Evolutionary conservation across 2,329 filamentous ascomycete species (phyloP).

Genomic region (Pseudocercospora cruenta): DNA sequence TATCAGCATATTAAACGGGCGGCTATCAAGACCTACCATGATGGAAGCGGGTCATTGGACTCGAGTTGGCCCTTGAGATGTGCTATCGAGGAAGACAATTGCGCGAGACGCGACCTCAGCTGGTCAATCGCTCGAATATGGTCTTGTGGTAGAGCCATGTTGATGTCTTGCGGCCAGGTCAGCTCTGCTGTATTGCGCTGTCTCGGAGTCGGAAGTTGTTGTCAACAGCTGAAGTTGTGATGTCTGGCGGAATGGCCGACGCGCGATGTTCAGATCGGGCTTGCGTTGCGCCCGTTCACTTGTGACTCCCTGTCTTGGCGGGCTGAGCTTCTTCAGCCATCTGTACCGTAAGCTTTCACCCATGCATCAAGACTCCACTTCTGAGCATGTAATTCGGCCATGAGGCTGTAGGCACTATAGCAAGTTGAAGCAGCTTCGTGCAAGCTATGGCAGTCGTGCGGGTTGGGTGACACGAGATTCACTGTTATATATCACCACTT

Average conservation of each 20-base stretch:
- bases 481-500: background rate
- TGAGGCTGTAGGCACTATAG: background rate
- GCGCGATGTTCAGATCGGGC: background rate
- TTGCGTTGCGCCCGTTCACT: background rate
- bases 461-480: background rate
- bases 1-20: constrained; percentile 8
- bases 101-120: constrained; percentile 38
- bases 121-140: constrained; percentile 37
- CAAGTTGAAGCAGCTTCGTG: background rate
- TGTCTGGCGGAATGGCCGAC: background rate
- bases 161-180: background rate
- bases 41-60: constrained; percentile 36
- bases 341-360: background rate
- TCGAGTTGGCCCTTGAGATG: constrained; percentile 34
- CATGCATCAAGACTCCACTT: background rate
- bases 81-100: constrained; percentile 34
- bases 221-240: background rate
- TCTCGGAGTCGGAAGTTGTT: too few relatives aligned
- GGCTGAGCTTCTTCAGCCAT: background rate
- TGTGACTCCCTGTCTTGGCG: background rate
- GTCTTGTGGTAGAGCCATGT: constrained; percentile 32
- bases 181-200: background rate
- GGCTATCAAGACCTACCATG: constrained; percentile 37
- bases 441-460: background rate
- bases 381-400: background rate